phyloP scores from a whole-genome alignment of 257 asterid species.

The Gardenia jasminoides region DNA sequence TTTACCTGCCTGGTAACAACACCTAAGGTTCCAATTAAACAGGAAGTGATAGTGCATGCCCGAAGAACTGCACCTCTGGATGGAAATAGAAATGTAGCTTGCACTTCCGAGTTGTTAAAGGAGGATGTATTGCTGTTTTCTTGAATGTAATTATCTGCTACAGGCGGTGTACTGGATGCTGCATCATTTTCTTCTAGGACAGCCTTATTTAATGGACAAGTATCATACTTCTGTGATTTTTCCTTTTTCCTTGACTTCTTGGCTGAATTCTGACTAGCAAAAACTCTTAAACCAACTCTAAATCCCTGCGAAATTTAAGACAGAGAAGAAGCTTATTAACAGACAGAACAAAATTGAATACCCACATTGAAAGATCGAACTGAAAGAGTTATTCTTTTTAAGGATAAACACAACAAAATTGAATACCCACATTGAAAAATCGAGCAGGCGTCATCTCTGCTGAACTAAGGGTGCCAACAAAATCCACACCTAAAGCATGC shows the following conservation, averaged over 20 bases:
- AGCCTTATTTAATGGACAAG: slow-evolving; percentile 28
- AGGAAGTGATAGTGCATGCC: slow-evolving; percentile 74
- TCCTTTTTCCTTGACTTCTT: slow-evolving; percentile 43
- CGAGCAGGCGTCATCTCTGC: slow-evolving; percentile 22
- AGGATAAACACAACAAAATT: not conserved
- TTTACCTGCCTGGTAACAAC: slow-evolving; percentile 68
- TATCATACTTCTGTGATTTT: slow-evolving; percentile 27
- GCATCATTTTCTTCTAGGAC: slow-evolving; percentile 31
- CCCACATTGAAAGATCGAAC: slow-evolving; percentile 39
- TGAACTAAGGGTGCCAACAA: slow-evolving; percentile 28
- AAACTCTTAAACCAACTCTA: slow-evolving; percentile 38
- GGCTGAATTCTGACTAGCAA: slow-evolving; percentile 48
- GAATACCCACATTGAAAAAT: slow-evolving; percentile 48
- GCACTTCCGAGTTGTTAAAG: slow-evolving; percentile 29
- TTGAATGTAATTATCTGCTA: slow-evolving; percentile 25
- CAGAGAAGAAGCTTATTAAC: not conserved
- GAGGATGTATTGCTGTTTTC: slow-evolving; percentile 23
- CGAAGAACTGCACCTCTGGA: slow-evolving; percentile 75
- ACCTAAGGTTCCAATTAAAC: slow-evolving; percentile 59
- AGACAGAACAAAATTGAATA: slow-evolving; percentile 20
- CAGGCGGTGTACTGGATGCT: slow-evolving; percentile 5
- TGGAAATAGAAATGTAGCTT: slow-evolving; percentile 32
- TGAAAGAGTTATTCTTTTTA: not conserved
- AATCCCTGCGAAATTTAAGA: slow-evolving; percentile 31
- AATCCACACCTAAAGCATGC: slow-evolving; percentile 34